A percentile compares a stretch with the other conserved stretches of the same genome.
These are phyloP conservation scores for Calocera viscosa DNA, from an alignment of 768 basidiomycete species.

Conservation along the genomic window DNA sequence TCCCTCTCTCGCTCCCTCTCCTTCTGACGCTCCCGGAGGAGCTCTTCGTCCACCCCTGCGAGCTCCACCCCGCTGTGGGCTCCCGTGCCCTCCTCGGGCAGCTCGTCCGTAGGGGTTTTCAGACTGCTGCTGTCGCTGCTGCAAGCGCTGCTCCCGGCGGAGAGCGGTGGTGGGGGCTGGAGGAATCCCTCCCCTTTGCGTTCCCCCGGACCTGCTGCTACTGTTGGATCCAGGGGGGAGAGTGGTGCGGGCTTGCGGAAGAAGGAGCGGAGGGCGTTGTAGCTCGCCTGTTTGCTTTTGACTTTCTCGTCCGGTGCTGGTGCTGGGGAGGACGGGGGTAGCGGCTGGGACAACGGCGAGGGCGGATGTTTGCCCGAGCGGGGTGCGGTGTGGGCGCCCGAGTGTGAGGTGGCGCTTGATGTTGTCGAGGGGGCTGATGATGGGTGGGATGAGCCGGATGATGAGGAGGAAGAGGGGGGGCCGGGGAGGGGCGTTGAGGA, in stretches of 20 bases:
- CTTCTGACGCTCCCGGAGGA: neutral
- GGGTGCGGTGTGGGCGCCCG: neutral
- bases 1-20: neutral
- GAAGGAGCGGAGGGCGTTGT: slow-evolving; percentile 3
- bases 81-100: neutral
- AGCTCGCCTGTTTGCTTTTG: neutral
- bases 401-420: neutral
- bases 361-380: too few relatives aligned
- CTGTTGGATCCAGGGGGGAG: too few relatives aligned
- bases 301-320: neutral
- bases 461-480: neutral
- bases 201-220: too few relatives aligned
- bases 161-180: neutral
- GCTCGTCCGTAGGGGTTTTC: neutral
- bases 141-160: neutral
- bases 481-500: neutral
- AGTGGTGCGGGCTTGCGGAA: neutral
- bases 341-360: too few relatives aligned
- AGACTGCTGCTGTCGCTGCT: neutral
- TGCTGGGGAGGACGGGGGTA: too few relatives aligned
- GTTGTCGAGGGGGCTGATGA: neutral
- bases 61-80: neutral
- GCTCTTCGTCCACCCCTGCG: neutral
- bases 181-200: neutral
- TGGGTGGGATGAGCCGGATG: neutral